These are phyloP conservation scores for Salix suchowensis DNA, from an alignment of 345 rosid species.

Conservation along the genomic window DNA sequence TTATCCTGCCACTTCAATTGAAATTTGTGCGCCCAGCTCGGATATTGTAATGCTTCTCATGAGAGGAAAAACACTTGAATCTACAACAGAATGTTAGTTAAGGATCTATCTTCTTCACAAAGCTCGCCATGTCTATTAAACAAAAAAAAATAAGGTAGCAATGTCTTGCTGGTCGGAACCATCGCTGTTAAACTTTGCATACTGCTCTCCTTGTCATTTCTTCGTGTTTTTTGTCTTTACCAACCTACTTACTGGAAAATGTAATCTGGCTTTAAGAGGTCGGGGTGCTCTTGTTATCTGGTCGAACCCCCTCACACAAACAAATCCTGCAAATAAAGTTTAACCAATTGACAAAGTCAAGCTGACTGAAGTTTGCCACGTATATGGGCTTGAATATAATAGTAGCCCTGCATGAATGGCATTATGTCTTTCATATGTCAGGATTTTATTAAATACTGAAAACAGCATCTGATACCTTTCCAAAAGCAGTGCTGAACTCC, in stretches of 20 bases:
- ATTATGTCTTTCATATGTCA: neutral
- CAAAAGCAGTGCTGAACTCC: slow-evolving; percentile 87
- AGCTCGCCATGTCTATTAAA: slow-evolving; percentile 13
- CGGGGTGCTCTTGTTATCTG: slow-evolving; percentile 70
- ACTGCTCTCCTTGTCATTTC: slow-evolving; percentile 10
- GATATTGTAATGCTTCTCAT: neutral
- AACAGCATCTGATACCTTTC: slow-evolving; percentile 54
- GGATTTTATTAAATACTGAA: neutral
- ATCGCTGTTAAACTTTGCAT: slow-evolving; percentile 6
- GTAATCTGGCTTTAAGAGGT: slow-evolving; percentile 73
- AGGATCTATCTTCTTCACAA: slow-evolving; percentile 11
- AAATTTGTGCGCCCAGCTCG: neutral
- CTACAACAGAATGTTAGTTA: slow-evolving; percentile 34
- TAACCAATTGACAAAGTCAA: neutral
- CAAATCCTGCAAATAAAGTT: slow-evolving; percentile 54
- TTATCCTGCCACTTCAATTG: neutral
- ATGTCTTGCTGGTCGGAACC: slow-evolving; percentile 16
- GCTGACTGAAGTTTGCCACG: neutral
- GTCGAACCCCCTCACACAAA: slow-evolving; percentile 90
- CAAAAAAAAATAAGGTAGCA: slow-evolving; percentile 8
- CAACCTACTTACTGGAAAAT: slow-evolving; percentile 57
- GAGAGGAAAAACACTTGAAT: slow-evolving; percentile 31
- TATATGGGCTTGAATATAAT: neutral
- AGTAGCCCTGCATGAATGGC: neutral
- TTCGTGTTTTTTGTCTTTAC: slow-evolving; percentile 29